Conservation (phyloP, 257 asterid genomes). For the Plantago major region DNA sequence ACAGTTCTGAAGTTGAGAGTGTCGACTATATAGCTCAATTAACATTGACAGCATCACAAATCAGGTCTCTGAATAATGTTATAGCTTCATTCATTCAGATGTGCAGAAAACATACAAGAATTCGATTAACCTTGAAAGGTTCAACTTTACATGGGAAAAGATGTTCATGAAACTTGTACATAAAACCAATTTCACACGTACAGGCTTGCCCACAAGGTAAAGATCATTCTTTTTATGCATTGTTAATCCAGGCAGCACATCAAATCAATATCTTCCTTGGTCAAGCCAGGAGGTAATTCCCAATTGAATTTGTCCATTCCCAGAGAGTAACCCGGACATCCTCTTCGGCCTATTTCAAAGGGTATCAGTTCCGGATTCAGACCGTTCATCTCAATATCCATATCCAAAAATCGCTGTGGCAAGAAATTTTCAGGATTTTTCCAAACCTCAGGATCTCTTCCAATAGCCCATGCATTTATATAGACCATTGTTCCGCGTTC, state of each 20-base stretch:
- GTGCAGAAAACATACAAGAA: too few species aligned
- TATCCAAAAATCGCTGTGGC: conserved; percentile 2
- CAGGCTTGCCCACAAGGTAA: not conserved
- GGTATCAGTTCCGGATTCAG: not conserved
- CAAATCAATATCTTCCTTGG: not conserved
- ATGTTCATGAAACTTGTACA: too few species aligned
- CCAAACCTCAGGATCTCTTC: conserved; percentile 2
- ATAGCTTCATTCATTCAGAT: too few species aligned
- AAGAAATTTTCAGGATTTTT: not conserved
- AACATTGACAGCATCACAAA: too few species aligned
- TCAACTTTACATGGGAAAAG: too few species aligned
- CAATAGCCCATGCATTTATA: not conserved
- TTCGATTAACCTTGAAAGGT: too few species aligned
- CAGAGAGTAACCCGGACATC: not conserved
- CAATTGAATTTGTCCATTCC: not conserved
- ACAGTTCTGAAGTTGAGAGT: too few species aligned
- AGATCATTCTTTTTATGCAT: not conserved
- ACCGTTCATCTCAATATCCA: not conserved
- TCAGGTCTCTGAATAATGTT: too few species aligned
- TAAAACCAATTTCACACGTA: not conserved
- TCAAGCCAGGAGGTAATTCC: not conserved
- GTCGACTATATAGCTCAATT: too few species aligned
- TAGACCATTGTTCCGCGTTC: conserved; percentile 1
- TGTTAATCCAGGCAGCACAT: not conserved
- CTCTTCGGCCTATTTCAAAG: conserved; percentile 2